phyloP scores from a whole-genome alignment of 192 early-diverging fungal genomes.

The Backusella luteola region DNA sequence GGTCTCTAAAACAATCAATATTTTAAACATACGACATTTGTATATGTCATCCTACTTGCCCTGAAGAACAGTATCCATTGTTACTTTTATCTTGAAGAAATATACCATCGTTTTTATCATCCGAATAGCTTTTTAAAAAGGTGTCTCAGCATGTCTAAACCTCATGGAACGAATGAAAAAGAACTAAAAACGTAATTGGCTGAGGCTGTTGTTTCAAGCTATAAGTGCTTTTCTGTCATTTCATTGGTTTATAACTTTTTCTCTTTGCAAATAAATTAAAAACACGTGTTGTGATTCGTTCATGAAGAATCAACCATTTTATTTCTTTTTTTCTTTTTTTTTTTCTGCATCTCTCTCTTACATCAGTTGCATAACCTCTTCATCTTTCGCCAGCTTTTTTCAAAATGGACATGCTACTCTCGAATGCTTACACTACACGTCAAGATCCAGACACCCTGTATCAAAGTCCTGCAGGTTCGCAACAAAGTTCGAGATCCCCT shows the following conservation, averaged over 20 bases:
- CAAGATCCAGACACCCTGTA: neutral
- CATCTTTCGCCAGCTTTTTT: neutral
- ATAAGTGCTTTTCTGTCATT: neutral
- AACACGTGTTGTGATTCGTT: constrained; percentile 2
- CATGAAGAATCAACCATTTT: neutral
- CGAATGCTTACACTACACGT: neutral
- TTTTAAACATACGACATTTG: too few relatives aligned
- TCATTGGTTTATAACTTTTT: neutral
- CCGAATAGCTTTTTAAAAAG: too few relatives aligned
- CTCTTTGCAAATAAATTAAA: neutral
- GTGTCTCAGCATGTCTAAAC: too few relatives aligned
- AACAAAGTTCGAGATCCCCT: constrained; percentile 10
- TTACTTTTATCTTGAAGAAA: too few relatives aligned
- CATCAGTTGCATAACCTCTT: neutral
- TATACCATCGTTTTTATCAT: too few relatives aligned
- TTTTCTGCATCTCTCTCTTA: constrained; percentile 1
- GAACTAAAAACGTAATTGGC: too few relatives aligned
- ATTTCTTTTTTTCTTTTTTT: neutral
- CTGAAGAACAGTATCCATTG: too few relatives aligned
- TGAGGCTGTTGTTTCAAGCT: too few relatives aligned
- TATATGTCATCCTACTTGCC: too few relatives aligned
- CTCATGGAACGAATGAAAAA: too few relatives aligned
- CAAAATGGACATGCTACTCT: constrained; percentile 3
- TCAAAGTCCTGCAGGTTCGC: constrained; percentile 5
- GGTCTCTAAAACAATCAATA: too few relatives aligned